phyloP scores from a whole-genome alignment of 2,329 filamentous ascomycete species.

The Pestalotiopsis sp. region DNA sequence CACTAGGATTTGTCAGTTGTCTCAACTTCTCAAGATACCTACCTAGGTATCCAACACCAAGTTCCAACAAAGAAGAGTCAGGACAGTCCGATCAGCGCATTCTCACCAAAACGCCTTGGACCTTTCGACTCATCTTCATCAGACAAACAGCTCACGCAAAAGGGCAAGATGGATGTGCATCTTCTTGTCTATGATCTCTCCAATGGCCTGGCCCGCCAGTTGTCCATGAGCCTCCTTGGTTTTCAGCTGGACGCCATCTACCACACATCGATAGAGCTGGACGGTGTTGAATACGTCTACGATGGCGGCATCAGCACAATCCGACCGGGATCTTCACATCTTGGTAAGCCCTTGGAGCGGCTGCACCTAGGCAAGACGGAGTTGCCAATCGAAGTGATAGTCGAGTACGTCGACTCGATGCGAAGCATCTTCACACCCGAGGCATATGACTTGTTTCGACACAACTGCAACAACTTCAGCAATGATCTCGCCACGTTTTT shows the following conservation, averaged over 20 bases:
- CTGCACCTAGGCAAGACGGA: slow-evolving; percentile 76
- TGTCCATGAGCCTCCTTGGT: slow-evolving; percentile 55
- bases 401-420: slow-evolving; percentile 86
- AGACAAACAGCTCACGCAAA: not conserved
- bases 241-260: slow-evolving; percentile 87
- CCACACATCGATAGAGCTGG: slow-evolving; percentile 87
- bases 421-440: slow-evolving; percentile 75
- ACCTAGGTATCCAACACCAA: too few species aligned
- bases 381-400: slow-evolving; percentile 77
- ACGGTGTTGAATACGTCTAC: slow-evolving; percentile 86
- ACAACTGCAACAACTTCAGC: slow-evolving; percentile 98
- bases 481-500: slow-evolving; percentile 91
- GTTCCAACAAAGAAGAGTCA: not conserved
- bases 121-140: not conserved
- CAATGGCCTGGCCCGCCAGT: slow-evolving; percentile 54
- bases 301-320: slow-evolving; percentile 86
- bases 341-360: slow-evolving; percentile 79
- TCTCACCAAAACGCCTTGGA: not conserved
- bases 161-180: slow-evolving; percentile 67
- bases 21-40: not conserved
- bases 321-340: slow-evolving; percentile 78
- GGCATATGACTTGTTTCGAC: slow-evolving; percentile 85
- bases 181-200: slow-evolving; percentile 81
- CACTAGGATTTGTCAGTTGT: not conserved
- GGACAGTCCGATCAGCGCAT: not conserved